These are phyloP conservation scores for Phytophthora niederhauseri DNA, from an alignment of 352 stramenopile genomes.

Conservation along the genomic window DNA sequence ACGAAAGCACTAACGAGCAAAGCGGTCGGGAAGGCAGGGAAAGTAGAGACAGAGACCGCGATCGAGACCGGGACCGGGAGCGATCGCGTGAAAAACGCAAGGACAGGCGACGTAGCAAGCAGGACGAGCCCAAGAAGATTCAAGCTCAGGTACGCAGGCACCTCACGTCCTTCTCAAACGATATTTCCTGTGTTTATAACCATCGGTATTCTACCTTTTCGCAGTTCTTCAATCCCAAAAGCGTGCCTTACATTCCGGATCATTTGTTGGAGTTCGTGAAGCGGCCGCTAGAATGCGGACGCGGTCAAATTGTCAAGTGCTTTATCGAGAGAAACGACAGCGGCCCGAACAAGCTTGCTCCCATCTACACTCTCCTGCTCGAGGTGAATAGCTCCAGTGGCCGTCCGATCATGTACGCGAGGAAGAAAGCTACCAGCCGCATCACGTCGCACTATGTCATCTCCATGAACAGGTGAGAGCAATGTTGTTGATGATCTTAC, in stretches of 20 bases:
- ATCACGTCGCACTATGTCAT: conserved; percentile 91
- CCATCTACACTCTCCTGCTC: conserved; percentile 82
- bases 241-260: conserved; percentile 80
- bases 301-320: conserved; percentile 85
- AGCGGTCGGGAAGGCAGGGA: conserved; percentile 13
- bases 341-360: conserved; percentile 78
- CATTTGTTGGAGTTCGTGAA: conserved; percentile 86
- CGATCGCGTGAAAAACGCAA: conserved; percentile 58
- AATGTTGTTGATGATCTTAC: background rate
- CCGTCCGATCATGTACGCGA: conserved; percentile 81
- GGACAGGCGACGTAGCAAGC: conserved; percentile 60
- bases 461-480: conserved; percentile 71
- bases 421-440: conserved; percentile 74
- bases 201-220: background rate
- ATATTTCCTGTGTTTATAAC: background rate
- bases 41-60: conserved; percentile 9
- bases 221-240: conserved; percentile 87
- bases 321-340: conserved; percentile 90
- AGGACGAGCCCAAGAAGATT: conserved; percentile 75
- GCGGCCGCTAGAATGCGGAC: conserved; percentile 73
- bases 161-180: background rate
- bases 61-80: conserved; percentile 35
- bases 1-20: conserved; percentile 47
- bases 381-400: conserved; percentile 89
- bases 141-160: conserved; percentile 48